These are phyloP conservation scores for Sphaerulina musiva DNA, from an alignment of 2,329 filamentous ascomycete species.

Conservation along the genomic window DNA sequence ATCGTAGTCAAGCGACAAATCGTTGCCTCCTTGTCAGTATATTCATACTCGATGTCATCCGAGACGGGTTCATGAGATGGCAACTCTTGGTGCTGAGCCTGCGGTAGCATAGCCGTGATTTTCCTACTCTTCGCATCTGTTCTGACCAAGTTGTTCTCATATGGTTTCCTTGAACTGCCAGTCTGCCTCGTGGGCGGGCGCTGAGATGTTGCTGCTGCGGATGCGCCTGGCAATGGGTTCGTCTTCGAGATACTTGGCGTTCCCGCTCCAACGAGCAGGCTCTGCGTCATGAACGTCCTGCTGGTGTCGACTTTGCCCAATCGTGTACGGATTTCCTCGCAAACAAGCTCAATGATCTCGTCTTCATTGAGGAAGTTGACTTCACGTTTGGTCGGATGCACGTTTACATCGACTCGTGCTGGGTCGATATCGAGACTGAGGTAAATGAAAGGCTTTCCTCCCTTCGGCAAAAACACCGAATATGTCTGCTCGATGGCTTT, in stretches of 20 bases:
- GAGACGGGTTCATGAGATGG: constrained; percentile 26
- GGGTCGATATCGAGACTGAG: constrained; percentile 89
- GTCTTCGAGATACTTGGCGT: constrained; percentile 42
- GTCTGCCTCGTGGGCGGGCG: constrained; percentile 29
- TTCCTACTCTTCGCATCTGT: constrained; percentile 86
- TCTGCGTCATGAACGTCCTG: constrained; percentile 90
- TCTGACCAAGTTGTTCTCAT: constrained; percentile 82
- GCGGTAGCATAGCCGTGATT: constrained; percentile 91
- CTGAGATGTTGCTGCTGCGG: constrained; percentile 31
- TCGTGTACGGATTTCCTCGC: constrained; percentile 67
- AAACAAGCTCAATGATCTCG: constrained; percentile 83
- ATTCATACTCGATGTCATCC: constrained; percentile 63
- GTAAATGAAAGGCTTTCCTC: constrained; percentile 89
- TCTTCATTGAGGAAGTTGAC: constrained; percentile 98
- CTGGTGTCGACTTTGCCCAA: constrained; percentile 87
- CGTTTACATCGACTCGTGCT: constrained; percentile 87
- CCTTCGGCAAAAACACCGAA: constrained; percentile 79
- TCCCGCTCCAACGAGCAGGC: constrained; percentile 63
- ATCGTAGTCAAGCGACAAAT: constrained; percentile 74
- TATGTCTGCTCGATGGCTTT: constrained; percentile 91
- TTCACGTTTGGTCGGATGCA: constrained; percentile 93
- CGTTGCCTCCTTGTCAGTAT: constrained; percentile 60
- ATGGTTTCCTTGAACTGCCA: constrained; percentile 47
- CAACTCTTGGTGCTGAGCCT: constrained; percentile 39
- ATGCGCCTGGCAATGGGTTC: constrained; percentile 31